A percentile compares a stretch with the other conserved stretches of the same genome.
Conservation (phyloP, 768 basidiomycete genomes). For the Tulasnella sp. region DNA sequence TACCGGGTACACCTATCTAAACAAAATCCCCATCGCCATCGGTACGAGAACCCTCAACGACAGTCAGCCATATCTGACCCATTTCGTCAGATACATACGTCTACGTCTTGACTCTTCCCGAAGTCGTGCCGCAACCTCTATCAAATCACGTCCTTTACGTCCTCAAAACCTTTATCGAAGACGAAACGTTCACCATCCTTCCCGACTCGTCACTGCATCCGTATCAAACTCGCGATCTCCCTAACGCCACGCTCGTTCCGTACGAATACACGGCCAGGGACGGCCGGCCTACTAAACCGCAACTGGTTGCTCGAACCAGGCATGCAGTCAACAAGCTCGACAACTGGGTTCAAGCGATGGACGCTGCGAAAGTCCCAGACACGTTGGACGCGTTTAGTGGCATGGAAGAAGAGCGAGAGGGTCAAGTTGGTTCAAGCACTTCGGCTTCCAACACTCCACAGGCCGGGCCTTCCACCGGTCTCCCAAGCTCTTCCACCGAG, state of each 20-base stretch:
- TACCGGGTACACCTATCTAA: constrained; percentile 44
- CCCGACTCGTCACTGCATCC: constrained; percentile 33
- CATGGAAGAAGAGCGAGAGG: neutral
- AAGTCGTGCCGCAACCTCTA: constrained; percentile 39
- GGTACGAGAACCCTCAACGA: constrained; percentile 36
- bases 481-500: neutral
- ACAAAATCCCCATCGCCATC: constrained; percentile 53
- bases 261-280: constrained; percentile 12
- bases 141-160: constrained; percentile 47
- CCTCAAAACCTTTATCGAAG: constrained; percentile 40
- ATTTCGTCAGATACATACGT: constrained; percentile 47
- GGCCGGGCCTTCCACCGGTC: neutral
- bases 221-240: constrained; percentile 7
- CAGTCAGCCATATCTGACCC: neutral
- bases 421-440: neutral
- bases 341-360: constrained; percentile 7
- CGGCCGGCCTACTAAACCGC: constrained; percentile 5
- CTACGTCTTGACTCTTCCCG: constrained; percentile 44
- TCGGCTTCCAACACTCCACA: neutral
- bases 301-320: neutral
- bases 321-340: constrained; percentile 10
- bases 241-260: neutral
- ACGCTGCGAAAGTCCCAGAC: neutral
- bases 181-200: constrained; percentile 50
- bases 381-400: neutral